These are phyloP conservation scores for Hygrophorus russula DNA, from an alignment of 768 basidiomycete species.

Conservation along the genomic window DNA sequence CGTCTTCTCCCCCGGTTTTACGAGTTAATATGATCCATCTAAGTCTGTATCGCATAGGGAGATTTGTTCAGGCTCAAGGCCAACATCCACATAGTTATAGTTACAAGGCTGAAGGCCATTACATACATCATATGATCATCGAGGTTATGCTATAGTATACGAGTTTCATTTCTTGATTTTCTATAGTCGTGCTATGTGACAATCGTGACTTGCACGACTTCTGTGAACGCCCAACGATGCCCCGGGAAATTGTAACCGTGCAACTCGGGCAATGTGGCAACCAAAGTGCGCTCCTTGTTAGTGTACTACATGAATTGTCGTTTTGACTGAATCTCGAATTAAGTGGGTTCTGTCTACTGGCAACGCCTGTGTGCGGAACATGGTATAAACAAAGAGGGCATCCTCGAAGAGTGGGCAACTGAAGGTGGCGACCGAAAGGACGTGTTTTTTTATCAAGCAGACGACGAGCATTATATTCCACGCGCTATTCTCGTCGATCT, in stretches of 20 bases:
- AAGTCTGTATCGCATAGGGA: slow-evolving; percentile 10
- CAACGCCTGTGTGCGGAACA: slow-evolving; percentile 97
- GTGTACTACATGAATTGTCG: background rate
- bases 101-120: slow-evolving; percentile 16
- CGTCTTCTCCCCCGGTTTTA: slow-evolving; percentile 2
- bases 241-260: slow-evolving; percentile 74
- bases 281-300: slow-evolving; percentile 50
- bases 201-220: background rate
- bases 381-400: slow-evolving; percentile 92
- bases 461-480: slow-evolving; percentile 98
- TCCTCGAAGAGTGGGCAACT: slow-evolving; percentile 93
- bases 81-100: slow-evolving; percentile 6
- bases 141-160: background rate
- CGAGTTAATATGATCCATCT: slow-evolving; percentile 5
- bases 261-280: slow-evolving; percentile 91
- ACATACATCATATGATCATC: slow-evolving; percentile 4
- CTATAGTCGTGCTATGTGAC: background rate
- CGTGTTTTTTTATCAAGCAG: slow-evolving; percentile 99
- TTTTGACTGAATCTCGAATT: slow-evolving; percentile 8
- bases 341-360: slow-evolving; percentile 98
- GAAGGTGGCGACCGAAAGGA: slow-evolving; percentile 96
- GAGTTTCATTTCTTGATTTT: background rate
- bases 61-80: slow-evolving; percentile 15
- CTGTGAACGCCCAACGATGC: slow-evolving; percentile 42
- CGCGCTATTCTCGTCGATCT: slow-evolving; percentile 93